Conservation (phyloP, 1,284 basidiomycete species). For the Malassezia furfur region DNA sequence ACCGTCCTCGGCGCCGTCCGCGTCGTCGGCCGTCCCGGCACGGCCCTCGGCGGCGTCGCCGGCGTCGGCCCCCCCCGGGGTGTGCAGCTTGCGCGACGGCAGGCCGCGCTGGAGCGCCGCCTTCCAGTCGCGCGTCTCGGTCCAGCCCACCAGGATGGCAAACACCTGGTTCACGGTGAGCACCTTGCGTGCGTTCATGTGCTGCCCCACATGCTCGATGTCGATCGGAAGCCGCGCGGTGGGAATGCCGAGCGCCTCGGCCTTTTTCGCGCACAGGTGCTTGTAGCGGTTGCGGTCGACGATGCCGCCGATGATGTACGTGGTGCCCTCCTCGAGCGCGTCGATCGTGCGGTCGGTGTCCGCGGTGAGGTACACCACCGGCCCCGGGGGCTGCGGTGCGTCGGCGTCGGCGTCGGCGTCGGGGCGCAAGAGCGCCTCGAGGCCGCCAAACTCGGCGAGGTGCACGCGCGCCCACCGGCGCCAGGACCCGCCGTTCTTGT, state of each 20-base stretch:
- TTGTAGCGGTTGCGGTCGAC: constrained; percentile 95
- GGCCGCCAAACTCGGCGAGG: constrained; percentile 61
- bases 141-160: constrained; percentile 83
- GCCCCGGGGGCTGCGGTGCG: not conserved
- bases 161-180: constrained; percentile 92
- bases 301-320: constrained; percentile 92
- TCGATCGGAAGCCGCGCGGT: constrained; percentile 81
- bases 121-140: constrained; percentile 48
- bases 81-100: constrained; percentile 70
- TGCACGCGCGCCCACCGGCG: constrained; percentile 69
- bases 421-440: constrained; percentile 21
- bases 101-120: constrained; percentile 64
- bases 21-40: too few species aligned
- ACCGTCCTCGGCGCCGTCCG: too few species aligned
- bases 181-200: constrained; percentile 77
- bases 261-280: constrained; percentile 73
- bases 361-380: constrained; percentile 75
- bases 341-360: constrained; percentile 77
- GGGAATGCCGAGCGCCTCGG: constrained; percentile 62
- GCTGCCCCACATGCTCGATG: constrained; percentile 6
- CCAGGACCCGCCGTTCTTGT: constrained; percentile 63
- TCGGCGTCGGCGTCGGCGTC: too few species aligned
- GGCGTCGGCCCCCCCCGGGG: not conserved
- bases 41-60: too few species aligned
- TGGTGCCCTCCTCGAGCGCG: constrained; percentile 69